Evolutionary conservation across 2,329 filamentous ascomycete genomes (phyloP), one percentile per base, ranked within the genome.

Genomic region (Aspergillus sp.): DNA sequence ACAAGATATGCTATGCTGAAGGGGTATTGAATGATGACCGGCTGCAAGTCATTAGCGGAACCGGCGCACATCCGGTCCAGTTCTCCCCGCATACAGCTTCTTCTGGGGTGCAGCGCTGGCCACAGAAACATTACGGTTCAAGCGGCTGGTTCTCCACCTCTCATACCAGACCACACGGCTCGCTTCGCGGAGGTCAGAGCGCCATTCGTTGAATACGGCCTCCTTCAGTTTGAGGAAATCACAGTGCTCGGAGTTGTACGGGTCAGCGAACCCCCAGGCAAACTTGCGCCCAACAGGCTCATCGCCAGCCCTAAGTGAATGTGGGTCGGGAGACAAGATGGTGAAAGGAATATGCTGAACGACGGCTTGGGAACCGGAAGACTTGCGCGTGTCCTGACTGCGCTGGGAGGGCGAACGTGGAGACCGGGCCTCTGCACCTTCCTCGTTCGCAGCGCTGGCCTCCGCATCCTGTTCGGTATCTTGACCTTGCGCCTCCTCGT

Each of bases 261-360:
- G 95, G 72, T 98, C 92, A 4, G 95, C 95, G 68, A 97, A 96
- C 6, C 95, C 95, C 95, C 95, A 99, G 0, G 95, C 91, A 75
- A 98, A 99, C 65, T 89, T 88, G 62, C 95, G 90, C 49, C 95
- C 95, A 62, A 96, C 80, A 2, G 77, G 79, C 42, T 75, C 71
- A 58, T 78, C 72, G 8, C 72, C 74, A 30, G 75, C 72, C 27
- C 96, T 91, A 32, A 81, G 64, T 2, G 78, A 79, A 77, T 98
- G 96, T 44, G 91, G 85, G 75, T 99, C 95, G 0, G 95, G 95
- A 63, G 92, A 96, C 73, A 99, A 90, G 73, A 97, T 91, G 42
- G 92, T 96, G 72, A 98, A 87, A 0, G 95, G 95, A 25, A 97
- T 81, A 73, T 91, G 90, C 0, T 91, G 91, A 10, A 77, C 71